Percentiles rank a stretch among this genome's conserved stretches.
Conservation (phyloP, 768 basidiomycete genomes). For the Lactarius sp. region DNA sequence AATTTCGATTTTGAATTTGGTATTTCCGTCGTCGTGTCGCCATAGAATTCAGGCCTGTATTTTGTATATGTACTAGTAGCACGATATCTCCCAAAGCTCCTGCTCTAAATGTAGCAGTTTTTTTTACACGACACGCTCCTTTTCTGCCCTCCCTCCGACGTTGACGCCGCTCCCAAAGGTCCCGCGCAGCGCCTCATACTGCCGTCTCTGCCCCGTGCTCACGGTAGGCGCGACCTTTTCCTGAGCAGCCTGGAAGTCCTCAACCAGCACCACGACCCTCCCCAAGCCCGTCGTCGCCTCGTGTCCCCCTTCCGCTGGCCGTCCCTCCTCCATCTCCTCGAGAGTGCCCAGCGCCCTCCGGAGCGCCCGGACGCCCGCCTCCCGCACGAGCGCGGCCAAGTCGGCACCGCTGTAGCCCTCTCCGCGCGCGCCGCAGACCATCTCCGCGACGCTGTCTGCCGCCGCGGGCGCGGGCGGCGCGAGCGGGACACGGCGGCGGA, state of each 20-base stretch:
- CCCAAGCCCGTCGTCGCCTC: slow-evolving; percentile 28
- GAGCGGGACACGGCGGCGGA: slow-evolving; percentile 58
- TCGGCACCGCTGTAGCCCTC: slow-evolving; percentile 94
- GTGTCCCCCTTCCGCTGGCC: slow-evolving; percentile 27
- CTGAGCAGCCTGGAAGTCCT: slow-evolving; percentile 71
- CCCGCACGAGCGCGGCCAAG: slow-evolving; percentile 82
- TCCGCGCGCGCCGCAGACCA: slow-evolving; percentile 55
- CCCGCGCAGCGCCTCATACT: slow-evolving; percentile 73
- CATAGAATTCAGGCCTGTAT: no score
- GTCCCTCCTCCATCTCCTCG: slow-evolving; percentile 48
- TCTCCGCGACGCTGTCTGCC: slow-evolving; percentile 34
- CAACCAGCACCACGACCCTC: slow-evolving; percentile 46
- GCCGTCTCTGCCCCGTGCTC: slow-evolving; percentile 68
- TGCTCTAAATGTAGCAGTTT: background rate
- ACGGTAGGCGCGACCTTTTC: slow-evolving; percentile 88
- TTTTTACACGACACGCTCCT: slow-evolving; percentile 9
- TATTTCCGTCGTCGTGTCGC: no score
- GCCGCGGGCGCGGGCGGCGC: slow-evolving; percentile 28
- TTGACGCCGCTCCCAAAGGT: slow-evolving; percentile 82
- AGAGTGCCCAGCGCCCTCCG: slow-evolving; percentile 62
- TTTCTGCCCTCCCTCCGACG: slow-evolving; percentile 42
- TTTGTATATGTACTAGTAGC: no score
- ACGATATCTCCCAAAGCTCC: background rate
- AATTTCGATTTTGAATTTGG: no score
- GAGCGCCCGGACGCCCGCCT: slow-evolving; percentile 85